Percentiles rank a stretch among this genome's conserved stretches.
Evolutionary conservation across 2,329 filamentous ascomycete genomes (phyloP).

Genomic region (Cercospora sp.): DNA sequence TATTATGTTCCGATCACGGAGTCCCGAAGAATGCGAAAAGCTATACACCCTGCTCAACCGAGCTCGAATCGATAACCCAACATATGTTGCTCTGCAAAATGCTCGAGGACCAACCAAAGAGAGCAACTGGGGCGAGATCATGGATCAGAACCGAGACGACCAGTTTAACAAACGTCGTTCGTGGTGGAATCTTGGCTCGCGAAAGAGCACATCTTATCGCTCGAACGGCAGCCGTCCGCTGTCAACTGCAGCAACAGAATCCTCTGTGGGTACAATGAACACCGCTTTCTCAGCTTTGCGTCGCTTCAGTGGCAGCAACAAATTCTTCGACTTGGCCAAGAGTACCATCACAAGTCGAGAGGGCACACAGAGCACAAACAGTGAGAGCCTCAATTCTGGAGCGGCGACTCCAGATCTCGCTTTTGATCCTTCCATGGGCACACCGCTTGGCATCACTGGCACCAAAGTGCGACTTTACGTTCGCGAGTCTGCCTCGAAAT

Average conservation of each 20-base stretch:
- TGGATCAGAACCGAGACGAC: conserved; percentile 41
- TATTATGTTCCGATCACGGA: conserved; percentile 85
- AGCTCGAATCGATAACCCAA: conserved; percentile 86
- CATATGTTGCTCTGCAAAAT: conserved; percentile 76
- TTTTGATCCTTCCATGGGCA: conserved; percentile 37
- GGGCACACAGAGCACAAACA: conserved; percentile 53
- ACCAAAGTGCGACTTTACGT: conserved; percentile 85
- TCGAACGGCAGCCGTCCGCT: conserved; percentile 56
- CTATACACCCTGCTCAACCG: conserved; percentile 86
- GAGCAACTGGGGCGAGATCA: conserved; percentile 51
- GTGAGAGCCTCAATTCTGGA: conserved; percentile 60
- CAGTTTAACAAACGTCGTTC: conserved; percentile 40
- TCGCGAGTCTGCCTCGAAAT: conserved; percentile 72
- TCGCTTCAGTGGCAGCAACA: conserved; percentile 67
- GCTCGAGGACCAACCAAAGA: conserved; percentile 61
- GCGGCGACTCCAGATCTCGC: conserved; percentile 40
- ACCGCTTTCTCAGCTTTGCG: conserved; percentile 77
- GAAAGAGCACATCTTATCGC: conserved; percentile 56
- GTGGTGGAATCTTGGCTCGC: conserved; percentile 56
- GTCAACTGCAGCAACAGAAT: conserved; percentile 65
- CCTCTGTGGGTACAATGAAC: conserved; percentile 72
- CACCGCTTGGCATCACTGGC: conserved; percentile 68
- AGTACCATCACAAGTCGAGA: conserved; percentile 67
- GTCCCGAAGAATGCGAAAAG: conserved; percentile 72
- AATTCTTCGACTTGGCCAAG: conserved; percentile 78